Conservation (phyloP, 768 basidiomycete species). For the Terana coerulea region DNA sequence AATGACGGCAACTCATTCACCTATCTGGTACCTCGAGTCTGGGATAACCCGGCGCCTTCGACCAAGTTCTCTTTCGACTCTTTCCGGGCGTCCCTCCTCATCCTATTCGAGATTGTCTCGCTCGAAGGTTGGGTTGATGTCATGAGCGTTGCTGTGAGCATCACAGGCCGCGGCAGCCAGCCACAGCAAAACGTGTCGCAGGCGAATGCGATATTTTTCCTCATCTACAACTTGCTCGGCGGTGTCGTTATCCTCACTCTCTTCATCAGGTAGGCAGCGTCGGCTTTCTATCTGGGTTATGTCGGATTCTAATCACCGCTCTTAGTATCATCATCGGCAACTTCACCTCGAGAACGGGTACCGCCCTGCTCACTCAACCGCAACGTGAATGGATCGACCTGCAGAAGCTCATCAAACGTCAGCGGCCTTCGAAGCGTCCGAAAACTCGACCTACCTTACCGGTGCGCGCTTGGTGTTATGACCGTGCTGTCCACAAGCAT, state of each 20-base stretch:
- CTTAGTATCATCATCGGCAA: slow-evolving; percentile 92
- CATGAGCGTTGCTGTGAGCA: slow-evolving; percentile 74
- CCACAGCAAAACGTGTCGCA: slow-evolving; percentile 70
- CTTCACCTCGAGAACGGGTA: slow-evolving; percentile 83
- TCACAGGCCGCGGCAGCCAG: slow-evolving; percentile 66
- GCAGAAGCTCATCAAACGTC: slow-evolving; percentile 81
- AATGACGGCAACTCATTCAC: slow-evolving; percentile 48
- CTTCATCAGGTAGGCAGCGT: slow-evolving; percentile 70
- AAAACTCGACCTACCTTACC: slow-evolving; percentile 47
- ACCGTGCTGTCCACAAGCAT: slow-evolving; percentile 86
- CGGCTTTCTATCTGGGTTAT: not conserved
- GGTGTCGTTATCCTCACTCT: slow-evolving; percentile 86
- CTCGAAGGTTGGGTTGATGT: slow-evolving; percentile 98
- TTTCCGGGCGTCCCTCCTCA: slow-evolving; percentile 79
- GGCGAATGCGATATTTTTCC: slow-evolving; percentile 85
- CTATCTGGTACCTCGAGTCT: slow-evolving; percentile 80
- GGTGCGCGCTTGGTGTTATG: slow-evolving; percentile 83
- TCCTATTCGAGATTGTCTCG: slow-evolving; percentile 95
- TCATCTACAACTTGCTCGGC: slow-evolving; percentile 89
- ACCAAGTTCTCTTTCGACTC: slow-evolving; percentile 88
- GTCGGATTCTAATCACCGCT: slow-evolving; percentile 9
- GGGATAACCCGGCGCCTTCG: slow-evolving; percentile 81
- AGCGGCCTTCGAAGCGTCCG: slow-evolving; percentile 83
- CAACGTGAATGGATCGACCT: slow-evolving; percentile 95
- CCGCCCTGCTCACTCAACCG: slow-evolving; percentile 78